These are phyloP conservation scores for Spongiforma sp. DNA, from an alignment of 1,284 basidiomycete species.

Conservation along the genomic window DNA sequence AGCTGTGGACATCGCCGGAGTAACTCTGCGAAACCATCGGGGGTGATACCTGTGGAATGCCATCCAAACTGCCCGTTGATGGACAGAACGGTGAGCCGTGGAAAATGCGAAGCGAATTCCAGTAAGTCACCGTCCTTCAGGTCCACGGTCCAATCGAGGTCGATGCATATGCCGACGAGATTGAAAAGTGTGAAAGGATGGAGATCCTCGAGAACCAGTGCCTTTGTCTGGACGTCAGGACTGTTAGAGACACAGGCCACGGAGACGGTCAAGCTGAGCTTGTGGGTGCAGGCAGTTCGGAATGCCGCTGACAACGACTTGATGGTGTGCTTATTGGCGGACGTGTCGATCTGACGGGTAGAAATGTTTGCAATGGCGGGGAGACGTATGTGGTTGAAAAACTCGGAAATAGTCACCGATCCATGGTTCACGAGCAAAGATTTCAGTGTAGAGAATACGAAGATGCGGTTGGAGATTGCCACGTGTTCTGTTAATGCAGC, in stretches of 20 bases:
- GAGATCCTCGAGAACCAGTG: neutral
- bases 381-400: too few relatives aligned
- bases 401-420: too few relatives aligned
- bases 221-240: neutral
- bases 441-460: too few relatives aligned
- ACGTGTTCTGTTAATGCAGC: too few relatives aligned
- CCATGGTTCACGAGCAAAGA: too few relatives aligned
- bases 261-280: neutral
- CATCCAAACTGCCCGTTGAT: neutral
- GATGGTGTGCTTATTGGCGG: too few relatives aligned
- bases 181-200: neutral
- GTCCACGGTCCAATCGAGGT: neutral
- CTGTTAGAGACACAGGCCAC: neutral
- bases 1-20: neutral
- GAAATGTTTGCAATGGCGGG: too few relatives aligned
- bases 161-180: neutral
- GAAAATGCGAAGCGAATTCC: neutral
- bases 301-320: neutral
- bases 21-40: neutral
- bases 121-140: slow-evolving; percentile 5
- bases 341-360: too few relatives aligned
- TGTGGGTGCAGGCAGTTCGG: neutral
- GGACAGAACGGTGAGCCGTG: neutral
- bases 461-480: too few relatives aligned
- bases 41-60: neutral